Percentiles rank a stretch among this genome's conserved stretches.
Conservation (phyloP, 768 basidiomycete species). For the Melanogaster broomeanus region DNA sequence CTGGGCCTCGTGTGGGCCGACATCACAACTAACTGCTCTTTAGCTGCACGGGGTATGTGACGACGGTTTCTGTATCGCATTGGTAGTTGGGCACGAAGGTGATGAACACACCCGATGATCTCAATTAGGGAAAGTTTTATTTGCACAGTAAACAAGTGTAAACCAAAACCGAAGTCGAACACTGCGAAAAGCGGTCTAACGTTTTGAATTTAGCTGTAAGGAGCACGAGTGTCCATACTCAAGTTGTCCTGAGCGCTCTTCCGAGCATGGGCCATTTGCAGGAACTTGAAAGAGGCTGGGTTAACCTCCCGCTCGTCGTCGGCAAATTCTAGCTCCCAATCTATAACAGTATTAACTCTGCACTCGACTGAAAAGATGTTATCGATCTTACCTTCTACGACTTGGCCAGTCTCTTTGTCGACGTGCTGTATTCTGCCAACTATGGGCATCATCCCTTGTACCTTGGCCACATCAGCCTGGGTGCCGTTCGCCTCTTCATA, state of each 20-base stretch:
- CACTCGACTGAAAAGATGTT: neutral
- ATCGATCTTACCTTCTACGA: constrained; percentile 70
- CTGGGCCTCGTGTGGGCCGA: neutral
- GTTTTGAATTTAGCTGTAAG: no score
- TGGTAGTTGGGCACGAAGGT: no score
- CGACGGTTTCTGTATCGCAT: neutral
- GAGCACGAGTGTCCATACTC: no score
- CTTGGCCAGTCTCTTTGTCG: constrained; percentile 82
- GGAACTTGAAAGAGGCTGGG: constrained; percentile 92
- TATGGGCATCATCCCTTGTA: constrained; percentile 91
- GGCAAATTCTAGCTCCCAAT: constrained; percentile 94
- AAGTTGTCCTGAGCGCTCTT: constrained; percentile 58
- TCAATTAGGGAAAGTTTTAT: no score
- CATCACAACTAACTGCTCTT: neutral
- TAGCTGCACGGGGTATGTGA: neutral
- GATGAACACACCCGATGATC: no score
- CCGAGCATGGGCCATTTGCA: constrained; percentile 96
- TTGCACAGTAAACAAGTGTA: no score
- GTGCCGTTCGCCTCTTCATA: constrained; percentile 86
- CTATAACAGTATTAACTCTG: constrained; percentile 39
- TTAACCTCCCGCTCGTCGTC: constrained; percentile 96
- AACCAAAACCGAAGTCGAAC: no score
- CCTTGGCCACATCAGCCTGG: constrained; percentile 72
- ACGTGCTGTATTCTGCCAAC: constrained; percentile 83
- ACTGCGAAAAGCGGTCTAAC: no score